Percentiles rank a stretch among this genome's conserved stretches.
These are phyloP conservation scores for Mrakia blollopis DNA, from an alignment of 768 basidiomycete species.

Conservation along the genomic window DNA sequence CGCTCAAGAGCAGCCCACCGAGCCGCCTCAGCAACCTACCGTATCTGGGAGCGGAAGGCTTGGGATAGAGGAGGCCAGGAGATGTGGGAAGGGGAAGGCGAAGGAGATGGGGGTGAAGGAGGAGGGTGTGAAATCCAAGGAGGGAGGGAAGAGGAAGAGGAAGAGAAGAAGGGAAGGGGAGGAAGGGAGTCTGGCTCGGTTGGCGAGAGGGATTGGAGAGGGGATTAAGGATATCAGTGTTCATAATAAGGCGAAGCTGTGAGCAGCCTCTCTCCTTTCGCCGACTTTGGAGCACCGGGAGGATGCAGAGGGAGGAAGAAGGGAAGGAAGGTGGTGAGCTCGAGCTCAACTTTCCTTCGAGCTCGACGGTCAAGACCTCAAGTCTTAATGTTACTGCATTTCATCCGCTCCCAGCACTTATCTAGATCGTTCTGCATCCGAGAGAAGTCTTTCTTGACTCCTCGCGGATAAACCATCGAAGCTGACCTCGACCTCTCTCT, in stretches of 20 bases:
- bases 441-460: neutral
- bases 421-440: neutral
- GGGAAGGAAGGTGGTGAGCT: neutral
- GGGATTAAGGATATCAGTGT: constrained; percentile 37
- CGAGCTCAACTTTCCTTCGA: neutral
- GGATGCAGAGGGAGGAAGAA: neutral
- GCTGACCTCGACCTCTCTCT: neutral
- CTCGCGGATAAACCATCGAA: neutral
- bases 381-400: too few relatives aligned
- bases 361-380: too few relatives aligned
- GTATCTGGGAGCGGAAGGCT: neutral
- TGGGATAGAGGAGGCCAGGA: neutral
- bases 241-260: constrained; percentile 42
- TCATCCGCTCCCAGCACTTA: neutral
- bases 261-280: constrained; percentile 15
- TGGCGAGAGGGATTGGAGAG: constrained; percentile 36
- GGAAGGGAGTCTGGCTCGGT: constrained; percentile 26
- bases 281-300: neutral
- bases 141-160: constrained; percentile 18
- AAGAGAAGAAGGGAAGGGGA: constrained; percentile 12
- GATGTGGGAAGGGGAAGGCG: constrained; percentile 28
- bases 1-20: constrained; percentile 1
- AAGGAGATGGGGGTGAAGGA: neutral
- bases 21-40: neutral
- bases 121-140: constrained; percentile 1